These are phyloP conservation scores for Eucalyptus rudis DNA, from an alignment of 345 rosid species.

Conservation along the genomic window DNA sequence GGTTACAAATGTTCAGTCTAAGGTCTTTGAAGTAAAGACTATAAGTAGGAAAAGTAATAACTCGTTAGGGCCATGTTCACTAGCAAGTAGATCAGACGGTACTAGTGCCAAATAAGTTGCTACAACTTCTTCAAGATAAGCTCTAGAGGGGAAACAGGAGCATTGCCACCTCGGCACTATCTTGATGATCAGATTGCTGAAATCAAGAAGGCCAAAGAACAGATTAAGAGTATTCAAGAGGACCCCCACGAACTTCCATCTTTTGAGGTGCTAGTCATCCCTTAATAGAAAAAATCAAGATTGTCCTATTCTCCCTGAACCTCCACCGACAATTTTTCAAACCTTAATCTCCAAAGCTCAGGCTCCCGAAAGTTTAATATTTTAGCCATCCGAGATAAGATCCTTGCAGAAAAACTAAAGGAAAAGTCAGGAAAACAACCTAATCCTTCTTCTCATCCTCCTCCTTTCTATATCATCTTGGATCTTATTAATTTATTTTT, in stretches of 20 bases:
- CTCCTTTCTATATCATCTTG: neutral
- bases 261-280: neutral
- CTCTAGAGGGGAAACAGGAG: neutral
- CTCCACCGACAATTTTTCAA: neutral
- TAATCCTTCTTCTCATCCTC: neutral
- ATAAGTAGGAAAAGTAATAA: neutral
- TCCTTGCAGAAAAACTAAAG: neutral
- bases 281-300: neutral
- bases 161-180: neutral
- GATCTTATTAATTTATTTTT: neutral
- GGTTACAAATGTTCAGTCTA: neutral
- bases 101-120: neutral
- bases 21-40: neutral
- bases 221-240: neutral
- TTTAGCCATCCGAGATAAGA: neutral
- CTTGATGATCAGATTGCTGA: neutral
- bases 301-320: neutral
- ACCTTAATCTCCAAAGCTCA: neutral
- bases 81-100: neutral
- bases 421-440: neutral
- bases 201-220: neutral
- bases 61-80: neutral
- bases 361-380: neutral
- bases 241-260: neutral
- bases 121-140: neutral